phyloP scores from a whole-genome alignment of 345 rosid species.

The Orychophragmus violaceus region DNA sequence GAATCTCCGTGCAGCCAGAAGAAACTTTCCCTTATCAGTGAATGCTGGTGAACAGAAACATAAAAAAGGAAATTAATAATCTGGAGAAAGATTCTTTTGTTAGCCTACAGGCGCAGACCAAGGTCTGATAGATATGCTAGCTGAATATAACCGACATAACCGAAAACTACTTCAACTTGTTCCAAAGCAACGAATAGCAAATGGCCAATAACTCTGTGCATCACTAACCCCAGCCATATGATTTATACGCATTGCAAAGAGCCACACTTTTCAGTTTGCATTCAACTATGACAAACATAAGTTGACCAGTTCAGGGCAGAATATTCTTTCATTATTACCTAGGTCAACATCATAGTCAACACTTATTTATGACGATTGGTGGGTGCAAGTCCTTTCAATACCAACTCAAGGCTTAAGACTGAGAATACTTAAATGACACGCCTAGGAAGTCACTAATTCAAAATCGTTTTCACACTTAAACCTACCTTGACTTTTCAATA shows the following conservation, averaged over 20 bases:
- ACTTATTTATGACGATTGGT: conserved; percentile 9
- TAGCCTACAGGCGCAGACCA: neutral
- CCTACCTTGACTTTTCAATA: neutral
- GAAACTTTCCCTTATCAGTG: conserved; percentile 81
- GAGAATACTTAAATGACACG: conserved; percentile 31
- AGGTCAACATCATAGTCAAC: conserved; percentile 27
- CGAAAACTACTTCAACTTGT: neutral
- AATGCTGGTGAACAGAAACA: conserved; percentile 45
- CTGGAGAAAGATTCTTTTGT: neutral
- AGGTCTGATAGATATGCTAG: neutral
- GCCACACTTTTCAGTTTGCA: neutral
- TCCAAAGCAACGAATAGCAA: neutral
- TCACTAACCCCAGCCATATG: neutral
- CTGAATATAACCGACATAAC: neutral
- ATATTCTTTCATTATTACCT: neutral
- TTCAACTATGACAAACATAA: neutral
- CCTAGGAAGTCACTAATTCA: conserved; percentile 5
- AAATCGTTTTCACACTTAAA: neutral
- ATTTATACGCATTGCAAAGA: neutral
- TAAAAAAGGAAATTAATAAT: neutral
- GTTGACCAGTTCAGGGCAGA: neutral
- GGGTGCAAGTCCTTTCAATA: conserved; percentile 9
- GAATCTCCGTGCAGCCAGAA: conserved; percentile 82
- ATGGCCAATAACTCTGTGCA: neutral
- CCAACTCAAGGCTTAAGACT: conserved; percentile 19